Base-by-base conservation (phyloP, 2,329 filamentous ascomycete genomes). In the Huntiella savannae region DNA sequence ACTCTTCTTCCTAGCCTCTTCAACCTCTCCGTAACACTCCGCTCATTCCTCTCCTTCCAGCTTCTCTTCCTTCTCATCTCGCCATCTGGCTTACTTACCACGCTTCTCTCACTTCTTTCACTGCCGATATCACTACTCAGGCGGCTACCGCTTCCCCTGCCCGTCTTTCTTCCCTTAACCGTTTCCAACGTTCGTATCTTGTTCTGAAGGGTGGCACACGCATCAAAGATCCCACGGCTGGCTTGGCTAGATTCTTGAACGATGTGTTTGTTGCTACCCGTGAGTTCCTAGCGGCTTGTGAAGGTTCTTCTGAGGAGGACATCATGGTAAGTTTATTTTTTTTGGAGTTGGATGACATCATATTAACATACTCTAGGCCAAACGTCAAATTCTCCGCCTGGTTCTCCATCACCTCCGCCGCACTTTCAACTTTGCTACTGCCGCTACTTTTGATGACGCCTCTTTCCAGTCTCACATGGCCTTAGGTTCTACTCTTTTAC, bases 401-500 rank as follows among this genome's bases (percentile, higher is more conserved):
- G 49, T 77, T 7, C 55, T 71, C 45, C 67, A 70, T 49, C 75
- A 70, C 53, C 69, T 77, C 60, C 65, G 66, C 57, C 64, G 68
- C 15, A 78, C 71, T 0, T 64, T 71, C 47, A 52, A 55, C 1
- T 62, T 75, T 32, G 62, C 69, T 1, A 66, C 63, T 10, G 57
- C 57, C 0, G 16, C 55, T 3, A 54, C 58, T 0, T 79, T 79
- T 52, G 72, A 79, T 48, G 76, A 79, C 53, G 74, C 73, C 12
- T 65, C 62, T 33, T 80, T 80, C 57, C 75, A 77, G 55, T 75
- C 75, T 22, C 75, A 79, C 55, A 59, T 80, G 11, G 61, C 64
- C 0, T 67, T 73, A 45, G 68, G 70, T 6, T 7, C 32, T 4
- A 35, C 45, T 2, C 46, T 47, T 17, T 39, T 48, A 12, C 12